These are phyloP conservation scores for Aspergillus bertholletiae DNA, from an alignment of 495 filamentous ascomycete species.

Conservation along the genomic window DNA sequence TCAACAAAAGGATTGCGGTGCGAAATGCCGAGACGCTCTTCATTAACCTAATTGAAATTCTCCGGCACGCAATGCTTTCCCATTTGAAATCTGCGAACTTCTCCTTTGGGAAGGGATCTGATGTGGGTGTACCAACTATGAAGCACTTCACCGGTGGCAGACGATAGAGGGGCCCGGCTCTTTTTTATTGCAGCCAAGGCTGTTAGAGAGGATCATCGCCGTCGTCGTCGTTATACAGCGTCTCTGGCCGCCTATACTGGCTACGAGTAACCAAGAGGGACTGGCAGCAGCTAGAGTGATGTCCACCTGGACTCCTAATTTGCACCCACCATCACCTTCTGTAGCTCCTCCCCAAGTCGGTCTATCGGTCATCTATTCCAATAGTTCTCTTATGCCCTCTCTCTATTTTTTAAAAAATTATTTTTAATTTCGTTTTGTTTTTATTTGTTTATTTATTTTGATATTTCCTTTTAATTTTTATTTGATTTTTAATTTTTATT, in stretches of 20 bases:
- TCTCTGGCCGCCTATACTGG: not conserved
- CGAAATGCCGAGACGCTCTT: slow-evolving; percentile 11
- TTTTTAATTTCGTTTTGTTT: no score
- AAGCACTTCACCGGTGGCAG: slow-evolving; percentile 12
- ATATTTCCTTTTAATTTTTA: no score
- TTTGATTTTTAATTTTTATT: no score
- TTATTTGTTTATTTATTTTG: no score
- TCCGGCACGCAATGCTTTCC: slow-evolving; percentile 14
- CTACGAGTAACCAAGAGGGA: not conserved
- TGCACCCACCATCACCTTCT: slow-evolving; percentile 2
- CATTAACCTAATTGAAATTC: slow-evolving; percentile 10
- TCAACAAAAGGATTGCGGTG: slow-evolving; percentile 4
- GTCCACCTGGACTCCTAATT: not conserved
- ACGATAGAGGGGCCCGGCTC: slow-evolving; percentile 2
- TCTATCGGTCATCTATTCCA: not conserved
- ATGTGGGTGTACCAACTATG: slow-evolving; percentile 14
- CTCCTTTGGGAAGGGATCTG: slow-evolving; percentile 22
- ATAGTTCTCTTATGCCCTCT: not conserved
- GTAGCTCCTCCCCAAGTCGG: not conserved
- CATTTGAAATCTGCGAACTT: slow-evolving; percentile 13
- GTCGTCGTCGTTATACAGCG: not conserved
- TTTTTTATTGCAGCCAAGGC: not conserved
- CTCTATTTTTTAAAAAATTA: no score
- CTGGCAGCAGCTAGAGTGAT: not conserved
- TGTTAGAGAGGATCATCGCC: not conserved